Conservation (phyloP, 2,329 filamentous ascomycete species). For the Microdochium trichocladiopsis region DNA sequence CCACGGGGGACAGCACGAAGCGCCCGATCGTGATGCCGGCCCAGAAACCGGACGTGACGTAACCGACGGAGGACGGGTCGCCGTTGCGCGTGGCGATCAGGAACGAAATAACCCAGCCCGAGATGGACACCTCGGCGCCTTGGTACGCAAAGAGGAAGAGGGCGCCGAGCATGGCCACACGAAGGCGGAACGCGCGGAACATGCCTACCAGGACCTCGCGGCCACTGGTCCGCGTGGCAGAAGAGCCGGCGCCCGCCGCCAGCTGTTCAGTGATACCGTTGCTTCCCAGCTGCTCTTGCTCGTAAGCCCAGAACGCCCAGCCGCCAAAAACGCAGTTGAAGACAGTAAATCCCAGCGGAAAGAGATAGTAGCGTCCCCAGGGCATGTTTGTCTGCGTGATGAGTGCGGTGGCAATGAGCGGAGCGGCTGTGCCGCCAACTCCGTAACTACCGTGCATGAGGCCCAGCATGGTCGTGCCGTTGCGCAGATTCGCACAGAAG, state of each 20-base stretch:
- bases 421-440: conserved; percentile 57
- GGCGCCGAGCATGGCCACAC: conserved; percentile 65
- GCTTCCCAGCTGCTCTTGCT: conserved; percentile 41
- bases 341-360: conserved; percentile 52
- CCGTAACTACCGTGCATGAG: conserved; percentile 62
- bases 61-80: conserved; percentile 65
- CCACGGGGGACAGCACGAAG: conserved; percentile 61
- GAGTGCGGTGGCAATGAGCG: conserved; percentile 68
- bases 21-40: conserved; percentile 70
- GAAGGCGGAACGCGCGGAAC: conserved; percentile 39
- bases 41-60: conserved; percentile 69
- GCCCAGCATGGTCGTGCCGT: conserved; percentile 50
- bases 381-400: conserved; percentile 48
- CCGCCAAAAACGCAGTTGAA: conserved; percentile 49
- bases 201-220: conserved; percentile 28
- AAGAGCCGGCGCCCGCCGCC: conserved; percentile 9
- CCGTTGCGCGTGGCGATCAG: conserved; percentile 67
- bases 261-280: conserved; percentile 2
- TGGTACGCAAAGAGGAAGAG: conserved; percentile 84
- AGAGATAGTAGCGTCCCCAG: conserved; percentile 69
- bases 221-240: conserved; percentile 17
- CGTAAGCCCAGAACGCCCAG: conserved; percentile 66
- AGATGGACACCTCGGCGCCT: conserved; percentile 76
- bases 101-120: conserved; percentile 83
- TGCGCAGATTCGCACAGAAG: conserved; percentile 47